Evolutionary conservation across 805 yeast genomes (phyloP).

Genomic region (Candida qinlingensis): DNA sequence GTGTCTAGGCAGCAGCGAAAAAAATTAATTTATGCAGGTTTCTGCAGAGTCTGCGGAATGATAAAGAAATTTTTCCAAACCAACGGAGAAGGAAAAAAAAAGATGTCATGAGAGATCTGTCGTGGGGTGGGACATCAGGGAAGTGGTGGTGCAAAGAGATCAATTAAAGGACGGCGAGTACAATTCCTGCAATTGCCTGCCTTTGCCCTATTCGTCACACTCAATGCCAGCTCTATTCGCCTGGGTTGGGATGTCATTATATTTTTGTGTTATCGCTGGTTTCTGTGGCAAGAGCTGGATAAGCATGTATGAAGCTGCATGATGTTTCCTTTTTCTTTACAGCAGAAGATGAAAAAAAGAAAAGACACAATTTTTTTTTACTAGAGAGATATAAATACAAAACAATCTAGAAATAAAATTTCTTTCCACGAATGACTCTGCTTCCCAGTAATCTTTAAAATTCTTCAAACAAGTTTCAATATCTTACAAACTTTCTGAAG

Average conservation of each 20-base stretch:
- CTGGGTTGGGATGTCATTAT: background rate
- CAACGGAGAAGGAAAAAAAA: background rate
- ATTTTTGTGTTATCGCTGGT: background rate
- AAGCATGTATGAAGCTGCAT: background rate
- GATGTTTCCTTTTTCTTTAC: background rate
- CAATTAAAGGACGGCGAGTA: background rate
- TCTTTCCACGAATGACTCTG: background rate
- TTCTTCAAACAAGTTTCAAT: too few relatives aligned
- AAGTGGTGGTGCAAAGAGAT: background rate
- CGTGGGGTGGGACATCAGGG: background rate
- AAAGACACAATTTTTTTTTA: slow-evolving; percentile 1
- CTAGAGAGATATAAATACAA: background rate
- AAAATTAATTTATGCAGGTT: background rate
- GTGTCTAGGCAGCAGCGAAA: background rate
- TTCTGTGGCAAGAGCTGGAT: background rate
- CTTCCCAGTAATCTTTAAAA: too few relatives aligned
- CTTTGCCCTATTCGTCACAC: background rate
- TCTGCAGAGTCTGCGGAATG: background rate
- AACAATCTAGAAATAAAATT: background rate
- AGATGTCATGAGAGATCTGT: background rate
- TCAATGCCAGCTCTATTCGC: background rate
- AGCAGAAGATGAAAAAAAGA: background rate
- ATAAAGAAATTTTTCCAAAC: slow-evolving; percentile 1
- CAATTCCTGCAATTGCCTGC: background rate
- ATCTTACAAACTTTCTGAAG: too few relatives aligned